Evolutionary conservation across 352 stramenopile species (phyloP).

Genomic region (Pythium brachiatum): DNA sequence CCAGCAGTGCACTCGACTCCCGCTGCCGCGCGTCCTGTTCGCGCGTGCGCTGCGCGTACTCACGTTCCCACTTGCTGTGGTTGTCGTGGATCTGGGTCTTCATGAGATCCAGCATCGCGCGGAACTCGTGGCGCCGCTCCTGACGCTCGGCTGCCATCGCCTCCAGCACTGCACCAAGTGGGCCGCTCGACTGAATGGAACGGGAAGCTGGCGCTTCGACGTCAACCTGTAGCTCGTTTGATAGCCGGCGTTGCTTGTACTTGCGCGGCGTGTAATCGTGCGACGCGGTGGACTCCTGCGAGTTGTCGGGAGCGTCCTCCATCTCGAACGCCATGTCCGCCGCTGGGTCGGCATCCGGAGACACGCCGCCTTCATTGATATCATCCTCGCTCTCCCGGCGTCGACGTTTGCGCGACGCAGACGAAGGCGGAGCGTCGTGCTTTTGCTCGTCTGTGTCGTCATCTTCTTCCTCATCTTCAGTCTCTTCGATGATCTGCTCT

Average conservation of each 20-base stretch:
- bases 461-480: background rate
- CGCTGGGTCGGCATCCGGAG: slow-evolving; percentile 13
- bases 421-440: too few species aligned
- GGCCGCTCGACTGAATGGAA: background rate
- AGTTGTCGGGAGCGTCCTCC: slow-evolving; percentile 8
- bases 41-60: slow-evolving; percentile 8
- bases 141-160: slow-evolving; percentile 3
- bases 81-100: slow-evolving; percentile 14
- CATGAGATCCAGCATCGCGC: slow-evolving; percentile 13
- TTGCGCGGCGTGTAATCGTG: slow-evolving; percentile 18
- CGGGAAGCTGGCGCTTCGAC: background rate
- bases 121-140: slow-evolving; percentile 14
- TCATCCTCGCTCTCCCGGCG: background rate
- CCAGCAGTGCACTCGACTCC: slow-evolving; percentile 10
- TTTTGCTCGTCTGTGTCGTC: background rate
- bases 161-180: background rate
- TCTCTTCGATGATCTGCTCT: slow-evolving; percentile 3
- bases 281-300: slow-evolving; percentile 11
- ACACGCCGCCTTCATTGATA: background rate
- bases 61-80: slow-evolving; percentile 14
- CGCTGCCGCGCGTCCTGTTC: slow-evolving; percentile 11
- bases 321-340: slow-evolving; percentile 8
- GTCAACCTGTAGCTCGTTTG: background rate
- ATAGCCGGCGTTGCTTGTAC: slow-evolving; percentile 9
- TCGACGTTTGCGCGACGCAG: background rate